A percentile compares a stretch with the other conserved stretches of the same genome.
Evolutionary conservation across 2,329 filamentous ascomycete genomes (phyloP).

Genomic region (Aspergillus sp.): DNA sequence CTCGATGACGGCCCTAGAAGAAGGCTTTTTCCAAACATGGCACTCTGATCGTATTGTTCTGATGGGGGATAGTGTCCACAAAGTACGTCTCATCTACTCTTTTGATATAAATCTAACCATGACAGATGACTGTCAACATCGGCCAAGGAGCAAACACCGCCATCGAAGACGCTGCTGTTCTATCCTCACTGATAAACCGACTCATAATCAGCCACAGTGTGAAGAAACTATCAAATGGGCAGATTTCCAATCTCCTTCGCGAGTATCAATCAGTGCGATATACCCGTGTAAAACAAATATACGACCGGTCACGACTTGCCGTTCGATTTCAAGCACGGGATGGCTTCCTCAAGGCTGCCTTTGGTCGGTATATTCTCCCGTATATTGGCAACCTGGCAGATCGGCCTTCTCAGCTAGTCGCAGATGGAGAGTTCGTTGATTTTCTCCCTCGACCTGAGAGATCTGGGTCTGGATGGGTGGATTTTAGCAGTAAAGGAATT

Average conservation of each 20-base stretch:
- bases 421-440: slow-evolving; percentile 5
- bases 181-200: slow-evolving; percentile 20
- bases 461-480: no score
- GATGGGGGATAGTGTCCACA: slow-evolving; percentile 24
- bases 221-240: not conserved
- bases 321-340: slow-evolving; percentile 15
- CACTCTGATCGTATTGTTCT: slow-evolving; percentile 16
- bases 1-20: slow-evolving; percentile 20
- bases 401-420: slow-evolving; percentile 12
- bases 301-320: slow-evolving; percentile 7
- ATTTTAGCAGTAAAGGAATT: no score
- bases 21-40: slow-evolving; percentile 20
- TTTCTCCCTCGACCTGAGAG: slow-evolving; percentile 8
- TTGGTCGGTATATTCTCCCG: slow-evolving; percentile 15
- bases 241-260: slow-evolving; percentile 3
- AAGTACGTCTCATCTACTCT: slow-evolving; percentile 9
- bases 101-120: not conserved
- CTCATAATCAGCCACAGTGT: not conserved
- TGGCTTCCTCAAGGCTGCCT: slow-evolving; percentile 9
- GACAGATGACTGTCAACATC: slow-evolving; percentile 28
- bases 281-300: slow-evolving; percentile 9
- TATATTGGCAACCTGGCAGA: slow-evolving; percentile 10
- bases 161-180: slow-evolving; percentile 34
- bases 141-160: slow-evolving; percentile 41
- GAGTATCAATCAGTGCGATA: slow-evolving; percentile 9